Conservation (phyloP, 2,329 filamentous ascomycete genomes). For the Aspergillus tubingensis region DNA sequence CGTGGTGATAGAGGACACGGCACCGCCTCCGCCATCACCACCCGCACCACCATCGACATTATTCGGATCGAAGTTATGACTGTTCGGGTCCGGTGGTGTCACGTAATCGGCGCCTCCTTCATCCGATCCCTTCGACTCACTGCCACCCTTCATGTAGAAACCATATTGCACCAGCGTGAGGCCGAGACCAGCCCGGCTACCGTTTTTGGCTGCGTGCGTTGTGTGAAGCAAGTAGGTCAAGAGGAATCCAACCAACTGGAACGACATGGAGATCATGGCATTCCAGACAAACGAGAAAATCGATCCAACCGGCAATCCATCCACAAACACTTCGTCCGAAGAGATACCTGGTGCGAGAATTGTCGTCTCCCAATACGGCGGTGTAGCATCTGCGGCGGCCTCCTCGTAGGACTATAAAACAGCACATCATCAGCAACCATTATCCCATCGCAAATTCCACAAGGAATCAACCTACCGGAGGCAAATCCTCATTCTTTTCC, state of each 20-base stretch:
- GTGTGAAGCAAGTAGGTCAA: conserved; percentile 98
- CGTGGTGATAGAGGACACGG: conserved; percentile 63
- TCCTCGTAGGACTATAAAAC: conserved; percentile 86
- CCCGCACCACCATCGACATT: conserved; percentile 54
- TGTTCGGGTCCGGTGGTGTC: conserved; percentile 81
- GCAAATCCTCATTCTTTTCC: conserved; percentile 83
- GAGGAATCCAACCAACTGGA: conserved; percentile 94
- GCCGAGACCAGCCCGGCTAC: conserved; percentile 88
- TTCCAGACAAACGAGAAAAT: conserved; percentile 77
- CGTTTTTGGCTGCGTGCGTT: conserved; percentile 96
- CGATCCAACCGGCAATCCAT: conserved; percentile 87
- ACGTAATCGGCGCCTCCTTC: conserved; percentile 49
- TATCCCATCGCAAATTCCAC: neutral
- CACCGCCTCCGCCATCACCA: conserved; percentile 40
- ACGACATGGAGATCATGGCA: conserved; percentile 95
- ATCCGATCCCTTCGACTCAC: conserved; percentile 43
- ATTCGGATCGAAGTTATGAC: conserved; percentile 80
- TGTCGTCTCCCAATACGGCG: conserved; percentile 98
- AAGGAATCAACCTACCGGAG: conserved; percentile 68
- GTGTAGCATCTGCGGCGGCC: conserved; percentile 91
- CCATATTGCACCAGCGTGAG: conserved; percentile 96
- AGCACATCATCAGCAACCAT: neutral
- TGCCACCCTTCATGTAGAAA: conserved; percentile 82
- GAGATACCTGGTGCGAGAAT: conserved; percentile 90
- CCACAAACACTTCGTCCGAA: conserved; percentile 94